Conservation (phyloP, 2,329 filamentous ascomycete species). For the Paraphoma chrysanthemicola region DNA sequence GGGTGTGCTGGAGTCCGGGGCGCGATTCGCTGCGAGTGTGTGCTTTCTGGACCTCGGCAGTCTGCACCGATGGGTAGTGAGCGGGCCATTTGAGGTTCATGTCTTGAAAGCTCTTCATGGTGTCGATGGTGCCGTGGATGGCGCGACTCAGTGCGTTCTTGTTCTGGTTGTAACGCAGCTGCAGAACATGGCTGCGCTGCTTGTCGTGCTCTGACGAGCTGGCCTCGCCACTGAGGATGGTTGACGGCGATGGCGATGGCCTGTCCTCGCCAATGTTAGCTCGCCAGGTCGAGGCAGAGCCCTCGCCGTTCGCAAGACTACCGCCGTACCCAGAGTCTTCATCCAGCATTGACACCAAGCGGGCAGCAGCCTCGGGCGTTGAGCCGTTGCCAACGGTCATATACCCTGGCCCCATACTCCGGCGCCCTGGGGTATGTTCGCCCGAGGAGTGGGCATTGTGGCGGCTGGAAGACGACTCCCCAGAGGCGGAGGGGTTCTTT, state of each 20-base stretch:
- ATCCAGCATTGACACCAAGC: constrained; percentile 81
- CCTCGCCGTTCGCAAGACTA: constrained; percentile 72
- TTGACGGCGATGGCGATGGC: constrained; percentile 63
- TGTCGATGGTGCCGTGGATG: constrained; percentile 85
- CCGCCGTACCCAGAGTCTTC: constrained; percentile 91
- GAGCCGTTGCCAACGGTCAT: constrained; percentile 88
- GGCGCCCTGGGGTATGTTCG: constrained; percentile 27
- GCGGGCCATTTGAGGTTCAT: constrained; percentile 94
- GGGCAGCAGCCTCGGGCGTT: constrained; percentile 80
- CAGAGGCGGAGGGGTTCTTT: constrained; percentile 28
- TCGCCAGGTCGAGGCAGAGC: constrained; percentile 60
- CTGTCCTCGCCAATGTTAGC: constrained; percentile 63
- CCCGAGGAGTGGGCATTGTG: constrained; percentile 33
- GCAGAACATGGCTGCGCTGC: constrained; percentile 81
- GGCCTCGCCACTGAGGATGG: constrained; percentile 56
- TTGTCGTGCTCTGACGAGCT: constrained; percentile 67
- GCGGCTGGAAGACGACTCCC: constrained; percentile 34
- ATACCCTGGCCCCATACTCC: constrained; percentile 65
- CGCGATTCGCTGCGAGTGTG: constrained; percentile 59
- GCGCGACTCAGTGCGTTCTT: constrained; percentile 84
- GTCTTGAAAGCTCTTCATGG: constrained; percentile 81
- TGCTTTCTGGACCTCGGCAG: constrained; percentile 48
- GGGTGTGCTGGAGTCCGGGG: constrained; percentile 69
- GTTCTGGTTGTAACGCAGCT: constrained; percentile 95
- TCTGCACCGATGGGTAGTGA: constrained; percentile 86